Evolutionary conservation across 176 grass and related monocot species (phyloP).

Genomic region (maize (Zea mays)): Zm-B73-REFERENCE-NAM-5.0 NC_050098.1:145834501-145835000

Average conservation of each 20-base stretch:
- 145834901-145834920: not conserved
- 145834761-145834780: not conserved
- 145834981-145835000: no score
- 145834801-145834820: not conserved
- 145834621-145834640: not conserved
- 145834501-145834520: not conserved
- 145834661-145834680: constrained; percentile 2
- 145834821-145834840: not conserved
- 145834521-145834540: not conserved
- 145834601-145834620: not conserved
- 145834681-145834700: not conserved
- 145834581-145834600: not conserved
- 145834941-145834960: not conserved
- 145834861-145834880: not conserved
- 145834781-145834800: not conserved
- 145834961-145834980: no score
- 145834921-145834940: not conserved
- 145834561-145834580: not conserved
- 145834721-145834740: not conserved
- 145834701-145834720: not conserved
- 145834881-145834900: not conserved
- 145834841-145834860: not conserved
- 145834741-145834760: constrained; percentile 13
- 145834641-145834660: not conserved
- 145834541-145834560: not conserved